Conservation (phyloP, 345 rosid species). For the Arabis alpina region DNA sequence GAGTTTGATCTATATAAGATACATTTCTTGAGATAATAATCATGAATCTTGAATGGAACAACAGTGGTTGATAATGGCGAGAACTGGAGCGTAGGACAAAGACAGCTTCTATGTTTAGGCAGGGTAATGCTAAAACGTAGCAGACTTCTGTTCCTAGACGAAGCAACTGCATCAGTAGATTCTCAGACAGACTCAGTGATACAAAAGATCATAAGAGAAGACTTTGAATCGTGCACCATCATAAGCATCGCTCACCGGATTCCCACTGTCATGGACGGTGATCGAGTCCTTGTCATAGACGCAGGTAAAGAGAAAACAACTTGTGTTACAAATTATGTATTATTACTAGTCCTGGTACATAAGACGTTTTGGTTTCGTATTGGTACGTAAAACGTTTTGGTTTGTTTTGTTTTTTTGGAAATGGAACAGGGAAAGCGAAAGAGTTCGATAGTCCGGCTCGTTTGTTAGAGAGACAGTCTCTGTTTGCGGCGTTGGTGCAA, state of each 20-base stretch:
- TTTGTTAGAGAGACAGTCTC: slow-evolving; percentile 68
- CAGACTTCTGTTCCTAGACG: slow-evolving; percentile 83
- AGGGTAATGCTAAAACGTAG: slow-evolving; percentile 90
- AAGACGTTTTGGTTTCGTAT: no score
- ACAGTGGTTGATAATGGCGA: slow-evolving; percentile 93
- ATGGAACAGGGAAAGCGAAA: slow-evolving; percentile 61
- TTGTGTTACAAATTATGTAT: background rate
- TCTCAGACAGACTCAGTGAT: slow-evolving; percentile 88
- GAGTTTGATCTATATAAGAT: background rate
- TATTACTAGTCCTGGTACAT: no score
- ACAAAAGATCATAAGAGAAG: slow-evolving; percentile 90
- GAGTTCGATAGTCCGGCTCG: slow-evolving; percentile 81
- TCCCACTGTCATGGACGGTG: slow-evolving; percentile 97
- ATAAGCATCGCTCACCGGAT: slow-evolving; percentile 97
- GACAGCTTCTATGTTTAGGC: slow-evolving; percentile 90
- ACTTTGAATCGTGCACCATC: slow-evolving; percentile 77
- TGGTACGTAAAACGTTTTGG: no score
- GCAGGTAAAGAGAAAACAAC: slow-evolving; percentile 52
- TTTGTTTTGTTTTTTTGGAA: background rate
- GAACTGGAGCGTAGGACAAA: slow-evolving; percentile 98
- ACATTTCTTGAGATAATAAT: slow-evolving; percentile 1
- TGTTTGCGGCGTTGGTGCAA: slow-evolving; percentile 85
- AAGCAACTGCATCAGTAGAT: slow-evolving; percentile 97
- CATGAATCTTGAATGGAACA: slow-evolving; percentile 33
- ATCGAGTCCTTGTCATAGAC: slow-evolving; percentile 83